These are phyloP conservation scores for Gossypioides kirkii DNA, from an alignment of 345 rosid species.

Conservation along the genomic window DNA sequence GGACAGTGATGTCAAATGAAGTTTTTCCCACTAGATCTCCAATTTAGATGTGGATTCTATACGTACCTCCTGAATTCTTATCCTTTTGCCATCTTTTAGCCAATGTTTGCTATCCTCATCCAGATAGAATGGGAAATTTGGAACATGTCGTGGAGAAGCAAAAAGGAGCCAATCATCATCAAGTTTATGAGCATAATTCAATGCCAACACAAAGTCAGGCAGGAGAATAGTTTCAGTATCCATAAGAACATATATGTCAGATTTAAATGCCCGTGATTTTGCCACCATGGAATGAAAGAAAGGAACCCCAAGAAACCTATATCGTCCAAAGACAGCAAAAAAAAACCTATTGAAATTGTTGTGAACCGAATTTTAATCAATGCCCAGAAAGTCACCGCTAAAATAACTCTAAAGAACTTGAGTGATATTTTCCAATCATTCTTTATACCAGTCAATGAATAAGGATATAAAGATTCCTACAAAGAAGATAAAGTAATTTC, in stretches of 20 bases:
- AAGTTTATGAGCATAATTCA: slow-evolving; percentile 50
- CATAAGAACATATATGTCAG: slow-evolving; percentile 55
- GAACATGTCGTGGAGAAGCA: slow-evolving; percentile 46
- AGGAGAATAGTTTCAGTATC: slow-evolving; percentile 53
- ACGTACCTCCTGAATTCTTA: slow-evolving; percentile 60
- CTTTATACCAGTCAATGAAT: neutral
- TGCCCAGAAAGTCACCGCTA: neutral
- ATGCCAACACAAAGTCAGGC: slow-evolving; percentile 47
- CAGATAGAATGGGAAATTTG: slow-evolving; percentile 51
- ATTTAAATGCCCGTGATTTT: slow-evolving; percentile 34
- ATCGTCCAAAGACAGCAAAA: neutral
- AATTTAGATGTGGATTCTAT: slow-evolving; percentile 21
- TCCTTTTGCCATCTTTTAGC: slow-evolving; percentile 44
- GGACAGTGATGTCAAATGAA: slow-evolving; percentile 29
- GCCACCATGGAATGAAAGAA: slow-evolving; percentile 86
- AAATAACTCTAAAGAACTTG: neutral
- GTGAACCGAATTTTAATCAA: neutral
- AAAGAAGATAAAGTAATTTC: slow-evolving; percentile 17
- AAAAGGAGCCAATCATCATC: slow-evolving; percentile 73
- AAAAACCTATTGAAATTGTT: slow-evolving; percentile 34
- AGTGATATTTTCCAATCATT: too few species aligned
- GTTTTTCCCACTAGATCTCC: slow-evolving; percentile 9
- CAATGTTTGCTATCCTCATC: slow-evolving; percentile 52
- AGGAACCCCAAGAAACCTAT: slow-evolving; percentile 84
- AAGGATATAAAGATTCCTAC: neutral